Base-by-base conservation (phyloP, 2,329 filamentous ascomycete species). In the Fusarium chlamydosporum region DNA sequence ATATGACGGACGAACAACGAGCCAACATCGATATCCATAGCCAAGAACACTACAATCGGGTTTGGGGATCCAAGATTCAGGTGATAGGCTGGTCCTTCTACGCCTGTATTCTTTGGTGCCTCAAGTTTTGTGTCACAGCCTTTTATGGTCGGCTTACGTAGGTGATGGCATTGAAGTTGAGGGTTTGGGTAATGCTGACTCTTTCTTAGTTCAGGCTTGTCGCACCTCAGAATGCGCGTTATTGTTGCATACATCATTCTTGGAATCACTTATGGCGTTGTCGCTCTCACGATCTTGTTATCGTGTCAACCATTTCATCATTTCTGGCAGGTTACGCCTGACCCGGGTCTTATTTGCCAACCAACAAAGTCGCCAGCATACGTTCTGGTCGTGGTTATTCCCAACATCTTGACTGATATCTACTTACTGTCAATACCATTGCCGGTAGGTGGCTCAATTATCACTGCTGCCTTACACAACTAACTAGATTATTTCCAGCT, bases 261-360 rank as follows among this genome's bases (percentile, higher is more conserved):
- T 1, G 64, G 42, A 5, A 2, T 72, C 4, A 59, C 70, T 6
- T 72, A 72, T 35, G 15, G 18, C 4, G 63, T 20, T 35, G 70
- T 72, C 3, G 35, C 40, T 2, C 60, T 72, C 13, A 70, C 69
- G 5, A 53, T 69, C 7, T 35, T 70, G 6, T 9, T 63, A 4
- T 64, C 53, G 6, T 72, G 70, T 13, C 67, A 70, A 13, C 83
- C 84, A 0, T 78, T 85, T 37, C 68, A 77, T 20, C 80, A 81
- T 52, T 83, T 84, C 61, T 86, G 84, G 83, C 84, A 86, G 72
- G 84, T 72, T 80, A 38, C 73, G 78, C 61, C 84, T 82, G 5
- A 69, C 82, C 70, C 70, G 1, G 70, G 70, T 6, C 12, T 45
- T 1, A 34, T 72, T 4, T 72, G 70, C 31, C 46, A 58, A 6